Conservation (phyloP, 2,329 filamentous ascomycete genomes). For the Fusarium poae region DNA sequence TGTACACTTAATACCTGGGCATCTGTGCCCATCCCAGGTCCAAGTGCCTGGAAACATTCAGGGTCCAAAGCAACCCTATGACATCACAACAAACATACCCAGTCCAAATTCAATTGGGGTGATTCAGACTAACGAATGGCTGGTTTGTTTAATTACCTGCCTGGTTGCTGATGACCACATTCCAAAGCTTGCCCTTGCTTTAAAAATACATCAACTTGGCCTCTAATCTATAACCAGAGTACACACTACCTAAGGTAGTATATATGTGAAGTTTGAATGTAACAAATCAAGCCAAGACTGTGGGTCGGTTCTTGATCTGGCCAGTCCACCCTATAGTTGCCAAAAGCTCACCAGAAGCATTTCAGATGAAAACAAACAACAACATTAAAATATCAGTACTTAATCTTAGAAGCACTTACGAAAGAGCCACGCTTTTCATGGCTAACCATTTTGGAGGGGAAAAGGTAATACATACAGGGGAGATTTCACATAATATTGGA, state of each 20-base stretch:
- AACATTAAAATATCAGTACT: background rate
- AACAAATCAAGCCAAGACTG: background rate
- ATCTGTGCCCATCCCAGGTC: slow-evolving; percentile 2
- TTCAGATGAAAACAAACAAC: background rate
- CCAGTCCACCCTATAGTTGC: background rate
- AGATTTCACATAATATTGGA: too few relatives aligned
- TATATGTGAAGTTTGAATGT: too few relatives aligned
- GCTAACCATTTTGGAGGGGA: too few relatives aligned
- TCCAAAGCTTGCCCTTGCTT: background rate
- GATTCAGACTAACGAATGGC: background rate
- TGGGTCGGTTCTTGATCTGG: background rate
- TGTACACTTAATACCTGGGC: too few relatives aligned
- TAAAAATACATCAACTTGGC: background rate
- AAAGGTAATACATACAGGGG: too few relatives aligned
- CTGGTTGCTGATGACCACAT: background rate
- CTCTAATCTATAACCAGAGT: background rate
- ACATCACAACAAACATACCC: slow-evolving; percentile 1
- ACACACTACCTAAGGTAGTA: background rate
- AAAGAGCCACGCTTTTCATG: too few relatives aligned
- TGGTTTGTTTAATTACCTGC: background rate
- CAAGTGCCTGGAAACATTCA: slow-evolving; percentile 8
- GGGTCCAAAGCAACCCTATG: slow-evolving; percentile 12
- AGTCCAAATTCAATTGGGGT: background rate
- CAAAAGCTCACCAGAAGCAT: background rate
- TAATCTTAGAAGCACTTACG: background rate